Evolutionary conservation across 2,329 filamentous ascomycete genomes (phyloP), one percentile per base, ranked within the genome.

Genomic region (Alternaria tenuissima): DNA sequence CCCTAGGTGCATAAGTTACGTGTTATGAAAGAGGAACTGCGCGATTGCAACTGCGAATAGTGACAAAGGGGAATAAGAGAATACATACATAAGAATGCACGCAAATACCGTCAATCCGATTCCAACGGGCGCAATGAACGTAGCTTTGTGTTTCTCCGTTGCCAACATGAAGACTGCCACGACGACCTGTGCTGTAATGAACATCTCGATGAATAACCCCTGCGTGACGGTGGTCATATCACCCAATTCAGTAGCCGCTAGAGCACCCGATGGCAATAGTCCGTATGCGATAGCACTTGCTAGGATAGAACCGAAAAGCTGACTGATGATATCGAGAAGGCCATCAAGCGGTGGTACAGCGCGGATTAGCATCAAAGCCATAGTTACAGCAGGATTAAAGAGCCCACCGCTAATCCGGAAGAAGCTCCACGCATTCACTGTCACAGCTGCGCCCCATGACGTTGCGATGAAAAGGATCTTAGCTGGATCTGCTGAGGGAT

Each of bases 361-460:
- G 22, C 47, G 47, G 18, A 26, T 36, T 11, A 51, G 18, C 20
- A 51, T 34, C 20, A 51, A 24, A 3, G 47, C 47, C 30, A 51
- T 51, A 22, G 30, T 51, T 4, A 51, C 30, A 26, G 30, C 47
- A 26, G 47, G 20, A 24, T 51, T 51, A 18, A 51, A 51, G 7
- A 51, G 47, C 4, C 47, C 47, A 38, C 30, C 30, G 16, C 47
- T 51, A 14, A 51, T 38, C n/a, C 46, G 28, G 32, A 49, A 49
- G 16, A 49, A 49, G 30, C 24, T 49, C 46, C 46, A 49, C 12
- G 46, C 46, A 49, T 49, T 49, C 11, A 49, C 46, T 32, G 46
- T 49, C 9, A 49, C 32, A 36, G 30, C 28, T n/a, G 30, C 28
- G 46, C 46, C 47, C 47, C 30, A 51, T 11, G 36, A 32, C 8